A percentile compares a stretch with the other conserved stretches of the same genome.
Conservation (phyloP, 176 grass and related monocot species). For the Oryza longistaminata region DNA sequence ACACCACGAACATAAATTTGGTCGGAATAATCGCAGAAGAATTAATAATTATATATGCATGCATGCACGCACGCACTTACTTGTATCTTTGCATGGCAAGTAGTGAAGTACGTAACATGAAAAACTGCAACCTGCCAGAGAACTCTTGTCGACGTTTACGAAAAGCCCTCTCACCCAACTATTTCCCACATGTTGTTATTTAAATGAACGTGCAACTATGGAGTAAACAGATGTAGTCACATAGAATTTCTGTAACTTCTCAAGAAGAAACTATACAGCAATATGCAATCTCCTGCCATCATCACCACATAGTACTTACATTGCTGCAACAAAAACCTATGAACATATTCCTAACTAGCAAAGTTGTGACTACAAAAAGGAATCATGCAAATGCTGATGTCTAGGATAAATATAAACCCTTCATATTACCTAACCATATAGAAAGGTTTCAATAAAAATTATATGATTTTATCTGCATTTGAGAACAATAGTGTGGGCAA, state of each 20-base stretch:
- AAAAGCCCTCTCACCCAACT: not conserved
- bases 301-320: not conserved
- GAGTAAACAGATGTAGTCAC: not conserved
- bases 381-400: conserved; percentile 27
- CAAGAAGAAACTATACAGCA: conserved; percentile 2
- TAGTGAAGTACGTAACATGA: conserved; percentile 1
- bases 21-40: not conserved
- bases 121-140: not conserved
- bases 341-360: not conserved
- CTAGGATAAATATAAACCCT: conserved; percentile 6
- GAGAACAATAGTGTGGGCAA: not conserved
- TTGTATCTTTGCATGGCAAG: conserved; percentile 26
- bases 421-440: not conserved
- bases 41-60: not conserved
- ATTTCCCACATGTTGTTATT: not conserved
- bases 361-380: not conserved
- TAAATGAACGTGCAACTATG: not conserved
- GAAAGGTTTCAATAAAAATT: not conserved
- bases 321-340: conserved; percentile 9
- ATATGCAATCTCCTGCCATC: not conserved
- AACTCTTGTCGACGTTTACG: not conserved
- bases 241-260: not conserved
- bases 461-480: not conserved
- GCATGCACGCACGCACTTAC: not conserved
- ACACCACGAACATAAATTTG: not conserved